A percentile compares a stretch with the other conserved stretches of the same genome.
Conservation (phyloP, 495 filamentous ascomycete genomes). For the Astrocystis sublimbata region DNA sequence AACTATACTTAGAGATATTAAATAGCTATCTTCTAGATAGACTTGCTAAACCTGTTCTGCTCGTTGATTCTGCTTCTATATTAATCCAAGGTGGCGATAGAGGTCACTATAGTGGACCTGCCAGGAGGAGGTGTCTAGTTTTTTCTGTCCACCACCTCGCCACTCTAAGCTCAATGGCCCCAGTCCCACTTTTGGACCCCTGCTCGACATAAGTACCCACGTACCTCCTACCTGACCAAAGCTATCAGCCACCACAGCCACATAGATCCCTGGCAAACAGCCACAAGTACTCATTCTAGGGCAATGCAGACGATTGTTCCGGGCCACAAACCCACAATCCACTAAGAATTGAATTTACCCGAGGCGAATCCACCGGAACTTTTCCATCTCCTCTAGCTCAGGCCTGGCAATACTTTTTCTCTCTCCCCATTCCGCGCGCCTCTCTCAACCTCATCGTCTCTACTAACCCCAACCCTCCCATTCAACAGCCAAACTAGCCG, state of each 20-base stretch:
- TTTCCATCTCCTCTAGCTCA: neutral
- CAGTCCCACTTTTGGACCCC: neutral
- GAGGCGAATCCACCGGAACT: slow-evolving; percentile 1
- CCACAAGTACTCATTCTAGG: slow-evolving; percentile 14
- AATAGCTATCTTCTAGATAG: too few species aligned
- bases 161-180: slow-evolving; percentile 5
- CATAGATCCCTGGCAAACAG: neutral
- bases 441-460: neutral
- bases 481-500: slow-evolving; percentile 12
- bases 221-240: too few species aligned
- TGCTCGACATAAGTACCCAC: neutral
- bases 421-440: slow-evolving; percentile 1
- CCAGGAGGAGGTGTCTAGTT: too few species aligned
- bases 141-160: too few species aligned
- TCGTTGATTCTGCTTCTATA: too few species aligned
- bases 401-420: neutral
- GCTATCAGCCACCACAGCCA: too few species aligned
- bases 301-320: slow-evolving; percentile 6
- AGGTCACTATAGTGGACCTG: too few species aligned
- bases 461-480: slow-evolving; percentile 12
- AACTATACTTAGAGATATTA: too few species aligned
- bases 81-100: too few species aligned
- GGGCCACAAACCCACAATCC: slow-evolving; percentile 3
- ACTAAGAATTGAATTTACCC: slow-evolving; percentile 10
- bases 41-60: too few species aligned